These are phyloP conservation scores for Podospora anserina DNA, from an alignment of 495 filamentous ascomycete species.

Conservation along the genomic window DNA sequence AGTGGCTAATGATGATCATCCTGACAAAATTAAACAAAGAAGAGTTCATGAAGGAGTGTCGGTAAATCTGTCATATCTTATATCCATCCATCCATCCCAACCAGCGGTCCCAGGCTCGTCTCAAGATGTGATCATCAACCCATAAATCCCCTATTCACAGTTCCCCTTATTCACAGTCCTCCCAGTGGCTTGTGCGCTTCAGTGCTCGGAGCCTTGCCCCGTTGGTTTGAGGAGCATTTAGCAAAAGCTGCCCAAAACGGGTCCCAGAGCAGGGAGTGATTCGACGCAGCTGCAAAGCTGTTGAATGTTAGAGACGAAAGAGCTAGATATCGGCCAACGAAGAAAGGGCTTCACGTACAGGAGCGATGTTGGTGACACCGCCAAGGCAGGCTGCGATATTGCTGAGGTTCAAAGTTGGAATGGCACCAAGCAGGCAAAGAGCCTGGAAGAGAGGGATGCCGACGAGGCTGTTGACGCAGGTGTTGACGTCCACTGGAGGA, in stretches of 20 bases:
- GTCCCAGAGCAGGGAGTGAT: background rate
- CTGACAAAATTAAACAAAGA: background rate
- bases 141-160: background rate
- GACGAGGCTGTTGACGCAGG: background rate
- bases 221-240: background rate
- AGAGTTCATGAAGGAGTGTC: background rate
- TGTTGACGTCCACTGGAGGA: background rate
- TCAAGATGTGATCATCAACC: no score
- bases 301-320: background rate
- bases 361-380: background rate
- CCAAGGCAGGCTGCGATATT: background rate
- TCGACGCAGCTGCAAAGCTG: background rate
- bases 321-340: background rate
- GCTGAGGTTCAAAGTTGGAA: background rate
- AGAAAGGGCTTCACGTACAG: background rate
- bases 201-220: background rate
- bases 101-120: no score
- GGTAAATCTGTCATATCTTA: background rate
- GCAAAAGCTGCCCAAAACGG: background rate
- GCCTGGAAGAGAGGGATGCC: background rate
- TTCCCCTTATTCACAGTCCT: background rate
- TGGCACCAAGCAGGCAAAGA: background rate
- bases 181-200: background rate
- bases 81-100: background rate
- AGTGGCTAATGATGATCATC: background rate